Base-by-base conservation (phyloP, 2,329 filamentous ascomycete genomes). In the Colletotrichum lini region DNA sequence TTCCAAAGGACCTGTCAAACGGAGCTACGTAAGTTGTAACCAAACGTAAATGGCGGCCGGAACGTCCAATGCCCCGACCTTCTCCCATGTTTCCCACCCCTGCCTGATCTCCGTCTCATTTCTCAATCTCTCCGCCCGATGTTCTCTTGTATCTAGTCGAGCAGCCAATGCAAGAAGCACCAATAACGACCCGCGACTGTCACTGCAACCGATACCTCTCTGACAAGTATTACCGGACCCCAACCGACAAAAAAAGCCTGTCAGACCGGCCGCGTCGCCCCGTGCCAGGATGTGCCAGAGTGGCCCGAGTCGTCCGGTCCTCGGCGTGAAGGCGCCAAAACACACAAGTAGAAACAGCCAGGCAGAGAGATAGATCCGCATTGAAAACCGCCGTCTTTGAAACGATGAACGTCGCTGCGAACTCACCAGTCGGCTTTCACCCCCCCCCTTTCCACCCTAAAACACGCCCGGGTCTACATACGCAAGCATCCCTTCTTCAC, bases 51-150 rank as follows among this genome's bases (percentile, higher is more conserved):
- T 63, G 59, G 53, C 63, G 57, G 58, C 65, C 68, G 65, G 65
- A 71, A 63, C 65, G 58, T 42, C 58, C 58, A 59, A 59, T 56
- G 69, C 69, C 42, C 58, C 69, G 57, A 35, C 59, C 16, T 35
- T 54, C 44, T 52, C 67, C 67, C 67, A 57, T 49, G 67, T 67
- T 68, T 67, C 64, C 50, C 58, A 58, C 52, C 45, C 30, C 49
- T 72, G 60, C 70, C 66, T 66, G 66, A 66, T 72, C 70, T 66
- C 56, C 70, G 70, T 72, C 70, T 65, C 70, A 72, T 61, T 65
- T 57, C 40, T 15, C 35, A 4, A 26, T 35, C 26, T 26, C n/a
- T 38, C 38, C 62, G 60, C 69, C 54, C 67, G 61, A 66, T 69
- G 26, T 61, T 65, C 57, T 56, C 53, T 56, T 59, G 30, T 35